Conservation (phyloP, 164 flowering plant species). For the Warburgia ugandensis region DNA sequence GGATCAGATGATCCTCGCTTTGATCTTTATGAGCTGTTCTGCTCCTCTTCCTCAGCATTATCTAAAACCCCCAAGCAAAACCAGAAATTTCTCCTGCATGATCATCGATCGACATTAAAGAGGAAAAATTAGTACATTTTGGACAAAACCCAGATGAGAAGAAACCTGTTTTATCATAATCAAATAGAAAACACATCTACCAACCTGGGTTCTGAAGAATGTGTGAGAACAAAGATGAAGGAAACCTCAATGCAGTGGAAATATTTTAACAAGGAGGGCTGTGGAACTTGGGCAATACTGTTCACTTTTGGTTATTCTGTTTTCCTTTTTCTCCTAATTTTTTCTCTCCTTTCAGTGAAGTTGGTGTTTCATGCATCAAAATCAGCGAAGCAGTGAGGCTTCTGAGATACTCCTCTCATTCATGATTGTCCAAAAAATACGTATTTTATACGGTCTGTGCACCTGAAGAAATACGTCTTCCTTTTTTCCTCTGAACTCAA, state of each 20-base stretch:
- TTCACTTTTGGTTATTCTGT: too few relatives aligned
- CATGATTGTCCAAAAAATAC: too few relatives aligned
- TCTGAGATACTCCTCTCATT: too few relatives aligned
- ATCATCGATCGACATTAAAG: background rate
- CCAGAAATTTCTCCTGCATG: constrained; percentile 14
- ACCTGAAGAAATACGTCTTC: too few relatives aligned
- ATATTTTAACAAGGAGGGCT: constrained; percentile 11
- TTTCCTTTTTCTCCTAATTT: too few relatives aligned
- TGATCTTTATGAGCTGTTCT: constrained; percentile 63
- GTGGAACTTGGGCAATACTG: constrained; percentile 41
- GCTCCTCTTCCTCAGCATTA: constrained; percentile 72
- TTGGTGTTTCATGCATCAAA: too few relatives aligned
- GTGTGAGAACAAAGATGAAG: constrained; percentile 14
- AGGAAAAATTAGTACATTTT: background rate
- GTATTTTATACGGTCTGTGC: too few relatives aligned
- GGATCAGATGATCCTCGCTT: constrained; percentile 32
- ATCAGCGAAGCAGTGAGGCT: too few relatives aligned
- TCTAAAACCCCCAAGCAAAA: constrained; percentile 14
- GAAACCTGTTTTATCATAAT: too few relatives aligned
- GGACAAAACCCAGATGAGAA: constrained; percentile 16
- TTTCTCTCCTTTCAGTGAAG: too few relatives aligned
- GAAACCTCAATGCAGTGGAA: constrained; percentile 24
- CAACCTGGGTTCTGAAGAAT: constrained; percentile 30
- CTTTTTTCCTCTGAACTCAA: too few relatives aligned
- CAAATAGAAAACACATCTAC: constrained; percentile 21